Percentiles rank a stretch among this genome's conserved stretches.
Conservation (phyloP, 176 grass and related monocot species). For the Miscanthus lutarioriparius region DNA sequence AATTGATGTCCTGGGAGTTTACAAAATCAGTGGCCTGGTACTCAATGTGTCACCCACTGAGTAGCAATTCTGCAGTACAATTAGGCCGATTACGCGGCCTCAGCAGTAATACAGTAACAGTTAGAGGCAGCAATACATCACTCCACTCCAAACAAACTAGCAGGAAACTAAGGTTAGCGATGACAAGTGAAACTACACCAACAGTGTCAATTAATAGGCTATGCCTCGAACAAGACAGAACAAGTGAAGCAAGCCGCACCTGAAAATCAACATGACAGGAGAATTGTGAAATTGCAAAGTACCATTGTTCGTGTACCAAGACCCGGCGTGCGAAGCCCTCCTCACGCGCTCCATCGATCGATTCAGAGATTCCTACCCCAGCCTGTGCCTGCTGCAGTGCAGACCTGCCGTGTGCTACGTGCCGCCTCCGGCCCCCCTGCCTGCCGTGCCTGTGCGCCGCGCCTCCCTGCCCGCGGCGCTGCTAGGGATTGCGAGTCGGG, state of each 20-base stretch:
- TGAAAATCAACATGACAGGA: not conserved
- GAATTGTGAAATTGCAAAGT: not conserved
- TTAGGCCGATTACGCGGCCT: not conserved
- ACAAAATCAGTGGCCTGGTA: not conserved
- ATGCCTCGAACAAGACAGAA: not conserved
- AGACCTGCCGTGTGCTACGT: too few species aligned
- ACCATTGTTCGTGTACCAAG: slow-evolving; percentile 95
- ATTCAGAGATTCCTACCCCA: not conserved
- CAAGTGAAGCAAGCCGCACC: not conserved
- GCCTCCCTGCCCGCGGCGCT: not conserved
- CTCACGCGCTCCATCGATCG: slow-evolving; percentile 63
- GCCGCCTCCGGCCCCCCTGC: not conserved
- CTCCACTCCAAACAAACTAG: not conserved
- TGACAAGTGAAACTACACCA: not conserved
- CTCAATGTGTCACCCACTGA: not conserved
- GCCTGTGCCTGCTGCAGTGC: not conserved
- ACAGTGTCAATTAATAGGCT: not conserved
- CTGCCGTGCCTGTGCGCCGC: too few species aligned
- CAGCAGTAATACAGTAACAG: not conserved
- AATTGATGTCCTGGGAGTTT: not conserved
- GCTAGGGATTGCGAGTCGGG: not conserved
- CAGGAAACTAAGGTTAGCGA: not conserved
- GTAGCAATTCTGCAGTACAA: not conserved
- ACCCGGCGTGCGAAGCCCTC: slow-evolving; percentile 75
- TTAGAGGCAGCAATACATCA: not conserved